Evolutionary conservation across 768 basidiomycete species (phyloP), one percentile per base, ranked within the genome.

Genomic region (Macrolepiota fuliginosa): DNA sequence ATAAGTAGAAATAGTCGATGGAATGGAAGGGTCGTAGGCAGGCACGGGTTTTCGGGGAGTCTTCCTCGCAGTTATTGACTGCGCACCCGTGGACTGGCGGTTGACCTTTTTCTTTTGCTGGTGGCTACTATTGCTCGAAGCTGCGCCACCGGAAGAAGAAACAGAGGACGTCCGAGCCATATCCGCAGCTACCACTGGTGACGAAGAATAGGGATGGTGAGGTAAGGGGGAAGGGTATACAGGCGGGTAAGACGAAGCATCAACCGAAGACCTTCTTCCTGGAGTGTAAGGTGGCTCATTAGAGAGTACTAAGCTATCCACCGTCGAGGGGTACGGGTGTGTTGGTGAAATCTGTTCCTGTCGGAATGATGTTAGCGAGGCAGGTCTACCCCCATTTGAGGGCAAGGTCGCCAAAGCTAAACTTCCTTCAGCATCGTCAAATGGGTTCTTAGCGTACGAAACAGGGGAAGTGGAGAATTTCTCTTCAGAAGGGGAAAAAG

Each of bases 1-100:
- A 54, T 45, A 24, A 63, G 54, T 10, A 56, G 58, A 36, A 56
- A 61, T 35, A 50, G 62, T 35, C 24, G 69, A 60, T n/a, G 65
- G 58, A 13, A 66, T 55, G 32, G 59, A 63, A 25, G 74, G 69
- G 63, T 80, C 74, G 63, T 85, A 86, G 15, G 72, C 74, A 10
- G 85, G 85, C n/a, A 85, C 85, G 12, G 85, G 83, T 67, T 86
- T 86, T 51, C 85, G 74, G 29, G 72, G 51, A 71, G 71, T 45
- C 76, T 77, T 50, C 60, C 45, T 54, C 54, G 76, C 70, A 39
- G 63, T 27, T 64, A 63, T 62, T 12, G 58, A 59, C 22, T 40
- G 52, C n/a, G 52, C 19, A n/a, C 52, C 53, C 11, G 37, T 35
- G 35, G 69, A 73, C 63, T 77, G 59, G 66, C 71, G 63, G 58